phyloP scores from a whole-genome alignment of 2,329 filamentous ascomycete species.

The Pseudogymnoascus sp. region DNA sequence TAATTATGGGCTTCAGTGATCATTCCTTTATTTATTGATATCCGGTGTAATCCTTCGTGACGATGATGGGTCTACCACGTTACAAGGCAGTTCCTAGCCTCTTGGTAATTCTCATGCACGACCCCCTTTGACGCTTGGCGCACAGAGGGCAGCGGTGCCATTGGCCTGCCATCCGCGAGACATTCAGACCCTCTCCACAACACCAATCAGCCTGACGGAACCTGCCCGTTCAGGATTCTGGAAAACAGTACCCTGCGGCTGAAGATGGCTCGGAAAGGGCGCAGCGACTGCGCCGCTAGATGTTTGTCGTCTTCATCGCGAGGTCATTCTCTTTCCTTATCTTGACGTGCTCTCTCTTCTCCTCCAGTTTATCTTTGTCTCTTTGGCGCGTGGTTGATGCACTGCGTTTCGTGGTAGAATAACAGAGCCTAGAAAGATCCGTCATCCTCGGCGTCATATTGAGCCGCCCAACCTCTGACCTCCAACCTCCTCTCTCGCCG shows the following conservation, averaged over 20 bases:
- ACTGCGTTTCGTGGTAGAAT: neutral
- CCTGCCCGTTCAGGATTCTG: neutral
- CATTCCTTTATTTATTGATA: neutral
- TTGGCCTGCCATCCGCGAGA: neutral
- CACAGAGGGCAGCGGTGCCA: neutral
- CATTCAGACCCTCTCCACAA: neutral
- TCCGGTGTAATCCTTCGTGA: neutral
- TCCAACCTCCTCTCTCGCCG: neutral
- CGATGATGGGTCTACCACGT: neutral
- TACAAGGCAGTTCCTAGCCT: neutral
- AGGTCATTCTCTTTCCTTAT: neutral
- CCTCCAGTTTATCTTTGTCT: neutral
- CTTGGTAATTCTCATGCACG: neutral
- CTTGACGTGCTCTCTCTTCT: neutral
- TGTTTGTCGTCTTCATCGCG: neutral
- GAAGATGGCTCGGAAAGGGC: neutral
- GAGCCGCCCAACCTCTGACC: neutral
- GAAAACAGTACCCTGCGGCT: neutral
- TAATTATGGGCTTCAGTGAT: neutral
- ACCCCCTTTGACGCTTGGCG: neutral
- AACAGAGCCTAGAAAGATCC: neutral
- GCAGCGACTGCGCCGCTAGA: neutral
- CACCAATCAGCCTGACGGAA: neutral
- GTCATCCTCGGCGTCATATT: neutral
- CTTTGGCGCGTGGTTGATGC: neutral